phyloP scores from a whole-genome alignment of 2,329 filamentous ascomycete genomes.

The Fusarium sp. region DNA sequence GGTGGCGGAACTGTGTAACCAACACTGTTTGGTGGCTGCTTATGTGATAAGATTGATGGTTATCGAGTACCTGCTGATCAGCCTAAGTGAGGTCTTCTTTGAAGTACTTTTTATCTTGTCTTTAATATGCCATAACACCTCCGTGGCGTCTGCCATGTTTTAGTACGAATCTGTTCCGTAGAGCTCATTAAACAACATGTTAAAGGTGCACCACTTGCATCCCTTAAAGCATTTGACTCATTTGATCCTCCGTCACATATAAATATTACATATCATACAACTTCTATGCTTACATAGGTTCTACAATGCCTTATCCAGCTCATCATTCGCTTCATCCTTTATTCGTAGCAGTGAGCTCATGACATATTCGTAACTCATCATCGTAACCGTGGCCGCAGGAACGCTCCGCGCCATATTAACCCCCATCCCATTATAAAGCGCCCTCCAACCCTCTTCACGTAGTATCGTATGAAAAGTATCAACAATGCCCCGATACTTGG shows the following conservation, averaged over 20 bases:
- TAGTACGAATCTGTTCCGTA: not conserved
- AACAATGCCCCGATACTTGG: constrained; percentile 81
- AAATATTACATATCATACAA: not conserved
- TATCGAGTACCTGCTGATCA: not conserved
- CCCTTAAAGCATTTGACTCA: not conserved
- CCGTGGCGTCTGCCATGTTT: not conserved
- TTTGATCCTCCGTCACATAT: not conserved
- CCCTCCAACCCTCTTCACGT: constrained; percentile 90
- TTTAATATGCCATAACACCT: not conserved
- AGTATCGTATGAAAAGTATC: constrained; percentile 87
- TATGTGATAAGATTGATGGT: not conserved
- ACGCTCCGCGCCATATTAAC: constrained; percentile 97
- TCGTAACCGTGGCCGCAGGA: constrained; percentile 93
- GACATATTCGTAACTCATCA: constrained; percentile 92
- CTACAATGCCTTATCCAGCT: not conserved
- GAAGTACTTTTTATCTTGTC: not conserved
- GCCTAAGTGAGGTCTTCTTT: not conserved
- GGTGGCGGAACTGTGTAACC: not conserved
- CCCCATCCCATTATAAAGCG: constrained; percentile 96
- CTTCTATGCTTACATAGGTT: not conserved
- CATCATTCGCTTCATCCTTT: not conserved
- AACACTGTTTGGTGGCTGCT: not conserved
- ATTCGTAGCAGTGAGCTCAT: constrained; percentile 57
- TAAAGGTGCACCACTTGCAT: not conserved
- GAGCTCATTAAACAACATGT: not conserved